Percentiles rank a stretch among this genome's conserved stretches.
Evolutionary conservation across 257 asterid species (phyloP).

Genomic region (Ehretia macrophylla): DNA sequence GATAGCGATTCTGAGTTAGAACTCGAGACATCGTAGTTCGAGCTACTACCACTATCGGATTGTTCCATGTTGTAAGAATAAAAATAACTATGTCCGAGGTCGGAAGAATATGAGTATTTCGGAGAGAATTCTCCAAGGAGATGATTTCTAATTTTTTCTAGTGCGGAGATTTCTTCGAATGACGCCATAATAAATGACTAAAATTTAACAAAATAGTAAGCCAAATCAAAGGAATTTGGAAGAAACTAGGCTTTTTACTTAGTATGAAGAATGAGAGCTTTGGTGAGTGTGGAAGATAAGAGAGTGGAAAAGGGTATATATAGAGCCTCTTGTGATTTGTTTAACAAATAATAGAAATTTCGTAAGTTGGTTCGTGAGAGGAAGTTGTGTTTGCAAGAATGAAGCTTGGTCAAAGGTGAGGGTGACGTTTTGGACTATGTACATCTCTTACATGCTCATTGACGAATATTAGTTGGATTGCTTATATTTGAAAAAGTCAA

Average conservation of each 20-base stretch:
- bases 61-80: not conserved
- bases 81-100: not conserved
- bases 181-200: not conserved
- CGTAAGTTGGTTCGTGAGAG: not conserved
- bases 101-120: not conserved
- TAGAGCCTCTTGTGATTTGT: not conserved
- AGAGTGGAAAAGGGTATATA: too few relatives aligned
- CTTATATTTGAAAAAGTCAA: too few relatives aligned
- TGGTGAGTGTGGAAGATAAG: not conserved
- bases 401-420: too few relatives aligned
- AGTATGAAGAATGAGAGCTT: not conserved
- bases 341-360: not conserved
- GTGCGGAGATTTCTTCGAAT: not conserved
- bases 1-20: not conserved
- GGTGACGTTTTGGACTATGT: too few relatives aligned
- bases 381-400: too few relatives aligned
- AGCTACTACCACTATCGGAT: not conserved
- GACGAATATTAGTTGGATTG: too few relatives aligned
- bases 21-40: not conserved
- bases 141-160: not conserved
- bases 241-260: not conserved
- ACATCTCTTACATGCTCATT: too few relatives aligned
- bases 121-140: not conserved
- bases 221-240: too few relatives aligned
- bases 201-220: too few relatives aligned